A percentile compares a stretch with the other conserved stretches of the same genome.
Conservation (phyloP, 2,329 filamentous ascomycete genomes). For the Drechslerella stenobrocha region DNA sequence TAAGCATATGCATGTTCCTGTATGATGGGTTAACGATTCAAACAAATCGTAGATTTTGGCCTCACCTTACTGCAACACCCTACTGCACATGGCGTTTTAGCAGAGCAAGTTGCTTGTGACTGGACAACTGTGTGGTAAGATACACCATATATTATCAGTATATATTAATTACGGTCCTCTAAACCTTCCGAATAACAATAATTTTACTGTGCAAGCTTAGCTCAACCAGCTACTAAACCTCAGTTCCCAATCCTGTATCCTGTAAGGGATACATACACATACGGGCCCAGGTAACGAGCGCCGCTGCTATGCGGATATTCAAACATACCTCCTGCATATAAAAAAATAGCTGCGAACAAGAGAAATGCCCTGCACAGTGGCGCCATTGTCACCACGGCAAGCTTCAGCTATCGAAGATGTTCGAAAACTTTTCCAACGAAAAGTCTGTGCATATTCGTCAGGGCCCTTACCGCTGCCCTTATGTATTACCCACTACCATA, state of each 20-base stretch:
- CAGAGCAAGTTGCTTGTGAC: constrained; percentile 19
- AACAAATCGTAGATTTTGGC: no score
- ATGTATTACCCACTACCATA: constrained; percentile 1
- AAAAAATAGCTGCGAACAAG: neutral
- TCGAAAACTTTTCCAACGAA: neutral
- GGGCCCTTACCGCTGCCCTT: no score
- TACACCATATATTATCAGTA: neutral
- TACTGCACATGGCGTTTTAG: constrained; percentile 12
- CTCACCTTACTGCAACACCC: constrained; percentile 32
- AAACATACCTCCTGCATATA: constrained; percentile 1
- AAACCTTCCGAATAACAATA: no score
- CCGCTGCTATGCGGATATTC: no score
- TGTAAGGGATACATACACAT: no score
- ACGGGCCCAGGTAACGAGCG: no score
- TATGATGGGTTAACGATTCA: no score
- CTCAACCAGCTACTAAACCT: no score
- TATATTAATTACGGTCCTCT: no score
- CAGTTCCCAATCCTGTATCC: no score
- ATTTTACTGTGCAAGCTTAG: no score
- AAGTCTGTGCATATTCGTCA: neutral
- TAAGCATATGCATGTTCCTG: no score
- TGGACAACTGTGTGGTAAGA: neutral
- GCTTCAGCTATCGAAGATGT: neutral
- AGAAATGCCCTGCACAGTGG: neutral
- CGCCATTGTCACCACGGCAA: neutral